Evolutionary conservation across 2,329 filamentous ascomycete species (phyloP), one percentile per base, ranked within the genome.

Genomic region (Diaporthe longicolla): DNA sequence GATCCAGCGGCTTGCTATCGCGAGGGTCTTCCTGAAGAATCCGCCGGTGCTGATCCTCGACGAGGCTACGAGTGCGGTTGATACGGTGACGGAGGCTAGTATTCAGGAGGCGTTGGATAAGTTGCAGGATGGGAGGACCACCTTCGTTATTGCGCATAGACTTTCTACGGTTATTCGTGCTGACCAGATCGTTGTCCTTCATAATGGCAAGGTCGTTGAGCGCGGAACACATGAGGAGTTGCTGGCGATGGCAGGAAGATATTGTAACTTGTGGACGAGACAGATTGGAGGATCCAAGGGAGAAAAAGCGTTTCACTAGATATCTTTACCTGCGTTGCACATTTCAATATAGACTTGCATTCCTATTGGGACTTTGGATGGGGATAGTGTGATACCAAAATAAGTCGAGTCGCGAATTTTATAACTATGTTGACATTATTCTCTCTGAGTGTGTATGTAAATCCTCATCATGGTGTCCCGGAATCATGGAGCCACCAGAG

Each of bases 221-320:
- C 88, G 89, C 59, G 95, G 95, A 21, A 95, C 91, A 0, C 95
- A 98, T 80, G 89, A 93, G n/a, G 91, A 96, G 78, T 87, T 98
- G 3, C 85, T 97, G 8, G 87, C 87, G 3, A 85, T 89, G 61
- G 91, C 90, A 43, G 94, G 94, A 11, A 91, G 92, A 74, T 98
- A 98, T 80, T 89, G 91, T 13, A 92, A 92, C 74, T 95, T 98
- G 90, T 98, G 95, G 95, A 91, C 92, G 76, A 96, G 95, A 83
- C 95, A 97, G 82, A 95, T 94, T 5, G 63, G 63, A 40, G 45
- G 48, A 7, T 15, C 29, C 2, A n/a, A 17, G 21, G 29, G 15
- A 50, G 45, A 66, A 11, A 37, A 66, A 52, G 9, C 21, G 45
- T 8, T 66, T 32, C 29, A 52, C 10, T 66, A 66, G 61, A 35